Percentiles rank a stretch among this genome's conserved stretches.
phyloP scores from a whole-genome alignment of 352 stramenopile genomes.

The Phytophthora sansomeana region DNA sequence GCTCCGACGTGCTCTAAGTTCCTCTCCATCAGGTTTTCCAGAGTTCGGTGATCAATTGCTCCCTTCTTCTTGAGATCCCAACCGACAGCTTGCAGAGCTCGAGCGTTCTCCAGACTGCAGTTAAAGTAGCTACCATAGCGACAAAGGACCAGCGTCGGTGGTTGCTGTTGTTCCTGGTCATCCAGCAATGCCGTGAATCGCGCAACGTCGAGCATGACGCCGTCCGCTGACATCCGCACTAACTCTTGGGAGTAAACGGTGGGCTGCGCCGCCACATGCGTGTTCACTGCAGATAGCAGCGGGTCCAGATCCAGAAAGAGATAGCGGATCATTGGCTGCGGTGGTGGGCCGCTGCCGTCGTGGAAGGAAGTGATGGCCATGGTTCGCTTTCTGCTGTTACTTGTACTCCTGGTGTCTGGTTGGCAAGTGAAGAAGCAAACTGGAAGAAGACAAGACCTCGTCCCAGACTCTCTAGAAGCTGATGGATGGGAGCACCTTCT shows the following conservation, averaged over 20 bases:
- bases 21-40: conserved; percentile 21
- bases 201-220: conserved; percentile 6
- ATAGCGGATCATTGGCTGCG: background rate
- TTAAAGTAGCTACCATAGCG: conserved; percentile 25
- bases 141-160: background rate
- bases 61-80: conserved; percentile 23
- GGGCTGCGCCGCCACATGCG: conserved; percentile 11
- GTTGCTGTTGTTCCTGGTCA: conserved; percentile 1
- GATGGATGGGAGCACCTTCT: background rate
- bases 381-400: background rate
- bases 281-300: conserved; percentile 5
- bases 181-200: conserved; percentile 12
- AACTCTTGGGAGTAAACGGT: conserved; percentile 17
- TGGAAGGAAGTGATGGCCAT: background rate
- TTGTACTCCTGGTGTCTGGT: background rate
- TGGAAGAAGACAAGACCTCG: background rate
- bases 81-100: background rate
- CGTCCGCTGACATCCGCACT: conserved; percentile 3
- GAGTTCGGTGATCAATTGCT: conserved; percentile 12
- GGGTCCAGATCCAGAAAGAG: conserved; percentile 21
- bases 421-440: background rate
- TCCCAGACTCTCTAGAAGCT: background rate
- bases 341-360: background rate
- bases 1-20: conserved; percentile 9
- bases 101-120: conserved; percentile 11